These are phyloP conservation scores for Persicaria maculosa DNA, from an alignment of 148 eudicot species.

Conservation along the genomic window DNA sequence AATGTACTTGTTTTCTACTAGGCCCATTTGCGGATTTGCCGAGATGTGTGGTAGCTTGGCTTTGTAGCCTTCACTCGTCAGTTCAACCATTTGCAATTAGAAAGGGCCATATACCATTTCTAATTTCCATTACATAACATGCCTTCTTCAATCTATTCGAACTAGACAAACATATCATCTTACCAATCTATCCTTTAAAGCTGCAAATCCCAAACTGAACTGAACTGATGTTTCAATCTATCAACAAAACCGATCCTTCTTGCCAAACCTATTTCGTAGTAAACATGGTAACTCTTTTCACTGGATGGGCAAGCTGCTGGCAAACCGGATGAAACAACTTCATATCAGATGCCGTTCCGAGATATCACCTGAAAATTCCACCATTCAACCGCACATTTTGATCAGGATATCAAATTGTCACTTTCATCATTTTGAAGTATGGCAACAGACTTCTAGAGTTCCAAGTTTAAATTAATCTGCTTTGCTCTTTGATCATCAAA, in stretches of 20 bases:
- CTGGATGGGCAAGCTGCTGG: not conserved
- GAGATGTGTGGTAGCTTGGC: too few relatives aligned
- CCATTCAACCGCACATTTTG: not conserved
- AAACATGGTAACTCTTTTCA: not conserved
- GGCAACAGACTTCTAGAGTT: not conserved
- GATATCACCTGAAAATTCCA: constrained; percentile 7
- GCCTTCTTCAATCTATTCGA: not conserved
- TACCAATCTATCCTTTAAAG: not conserved
- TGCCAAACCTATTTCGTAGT: not conserved
- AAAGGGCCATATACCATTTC: too few relatives aligned
- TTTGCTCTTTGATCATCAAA: not conserved
- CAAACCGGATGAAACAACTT: not conserved
- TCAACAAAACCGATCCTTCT: not conserved
- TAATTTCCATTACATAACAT: not conserved
- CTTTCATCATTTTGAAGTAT: not conserved
- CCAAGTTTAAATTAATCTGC: not conserved
- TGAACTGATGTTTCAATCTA: not conserved
- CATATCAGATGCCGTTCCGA: not conserved
- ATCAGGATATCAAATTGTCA: not conserved
- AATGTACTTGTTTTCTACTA: too few relatives aligned
- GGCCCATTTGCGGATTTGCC: too few relatives aligned
- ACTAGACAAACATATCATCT: not conserved
- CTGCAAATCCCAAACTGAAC: not conserved
- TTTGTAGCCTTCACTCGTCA: too few relatives aligned
- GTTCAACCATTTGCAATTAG: too few relatives aligned